These are phyloP conservation scores for Mycena belliarum DNA, from an alignment of 768 basidiomycete genomes.

Conservation along the genomic window DNA sequence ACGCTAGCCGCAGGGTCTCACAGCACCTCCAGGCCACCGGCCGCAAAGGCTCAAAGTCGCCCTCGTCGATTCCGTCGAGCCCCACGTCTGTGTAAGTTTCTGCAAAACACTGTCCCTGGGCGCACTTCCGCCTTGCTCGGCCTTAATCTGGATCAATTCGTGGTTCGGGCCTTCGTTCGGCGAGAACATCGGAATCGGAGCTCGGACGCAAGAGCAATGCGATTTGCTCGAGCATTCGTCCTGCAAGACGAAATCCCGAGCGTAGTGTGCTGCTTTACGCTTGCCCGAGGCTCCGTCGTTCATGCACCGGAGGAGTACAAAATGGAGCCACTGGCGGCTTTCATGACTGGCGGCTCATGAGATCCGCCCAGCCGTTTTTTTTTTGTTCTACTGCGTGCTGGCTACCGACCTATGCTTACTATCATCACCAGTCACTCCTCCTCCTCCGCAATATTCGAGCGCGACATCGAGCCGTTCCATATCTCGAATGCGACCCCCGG, in stretches of 20 bases:
- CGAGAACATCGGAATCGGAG: background rate
- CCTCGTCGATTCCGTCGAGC: slow-evolving; percentile 76
- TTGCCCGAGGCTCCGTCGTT: too few relatives aligned
- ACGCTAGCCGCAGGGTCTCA: slow-evolving; percentile 39
- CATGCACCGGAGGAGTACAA: too few relatives aligned
- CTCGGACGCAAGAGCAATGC: too few relatives aligned
- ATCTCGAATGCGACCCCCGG: slow-evolving; percentile 37
- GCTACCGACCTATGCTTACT: slow-evolving; percentile 7
- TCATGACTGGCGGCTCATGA: too few relatives aligned
- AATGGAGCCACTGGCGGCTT: too few relatives aligned
- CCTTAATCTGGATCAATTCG: background rate
- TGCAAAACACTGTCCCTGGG: background rate
- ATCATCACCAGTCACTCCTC: slow-evolving; percentile 57
- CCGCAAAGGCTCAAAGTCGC: slow-evolving; percentile 63
- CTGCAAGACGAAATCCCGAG: too few relatives aligned
- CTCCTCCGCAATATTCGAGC: slow-evolving; percentile 89
- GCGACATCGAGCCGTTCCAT: slow-evolving; percentile 76
- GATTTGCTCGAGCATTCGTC: too few relatives aligned
- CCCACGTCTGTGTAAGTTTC: slow-evolving; percentile 72
- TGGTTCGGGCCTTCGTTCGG: background rate
- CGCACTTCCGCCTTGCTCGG: background rate
- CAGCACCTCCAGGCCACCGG: slow-evolving; percentile 47
- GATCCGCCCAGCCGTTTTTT: background rate
- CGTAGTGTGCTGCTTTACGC: too few relatives aligned
- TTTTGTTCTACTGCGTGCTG: background rate